phyloP scores from a whole-genome alignment of 768 basidiomycete genomes.

The Tylopilus felleus region DNA sequence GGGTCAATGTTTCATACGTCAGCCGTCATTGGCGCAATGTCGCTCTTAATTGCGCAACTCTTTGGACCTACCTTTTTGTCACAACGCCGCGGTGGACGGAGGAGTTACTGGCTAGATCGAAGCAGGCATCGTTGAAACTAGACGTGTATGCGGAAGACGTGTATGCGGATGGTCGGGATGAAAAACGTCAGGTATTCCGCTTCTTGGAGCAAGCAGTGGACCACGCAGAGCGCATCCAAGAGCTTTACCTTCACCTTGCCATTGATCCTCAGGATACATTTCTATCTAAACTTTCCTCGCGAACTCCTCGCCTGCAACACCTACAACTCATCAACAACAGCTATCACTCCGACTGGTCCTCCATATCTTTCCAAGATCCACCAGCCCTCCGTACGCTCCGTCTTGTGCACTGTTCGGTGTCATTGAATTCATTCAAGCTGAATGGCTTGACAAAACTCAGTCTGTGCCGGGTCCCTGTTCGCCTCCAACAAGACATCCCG shows the following conservation, averaged over 20 bases:
- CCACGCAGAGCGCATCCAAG: slow-evolving; percentile 2
- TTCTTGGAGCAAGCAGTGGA: not conserved
- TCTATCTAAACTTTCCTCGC: not conserved
- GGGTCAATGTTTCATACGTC: slow-evolving; percentile 14
- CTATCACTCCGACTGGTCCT: not conserved
- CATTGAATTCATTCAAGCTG: not conserved
- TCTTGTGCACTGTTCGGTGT: not conserved
- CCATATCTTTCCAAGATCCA: not conserved
- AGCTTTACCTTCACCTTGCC: not conserved
- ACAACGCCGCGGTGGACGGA: slow-evolving; percentile 34
- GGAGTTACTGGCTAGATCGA: slow-evolving; percentile 44
- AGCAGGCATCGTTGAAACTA: slow-evolving; percentile 30
- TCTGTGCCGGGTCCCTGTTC: not conserved
- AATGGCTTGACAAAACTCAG: not conserved
- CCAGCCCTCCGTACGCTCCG: not conserved
- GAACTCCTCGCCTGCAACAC: not conserved
- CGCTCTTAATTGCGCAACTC: slow-evolving; percentile 35
- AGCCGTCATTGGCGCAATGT: slow-evolving; percentile 40
- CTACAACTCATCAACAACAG: not conserved
- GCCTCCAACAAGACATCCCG: not conserved
- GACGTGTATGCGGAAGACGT: not conserved
- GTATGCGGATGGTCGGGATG: not conserved
- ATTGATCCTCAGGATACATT: too few species aligned
- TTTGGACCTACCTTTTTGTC: slow-evolving; percentile 39
- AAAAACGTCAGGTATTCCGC: too few species aligned